phyloP scores from a whole-genome alignment of 495 filamentous ascomycete species.

The Hyaloscypha hepaticicola region DNA sequence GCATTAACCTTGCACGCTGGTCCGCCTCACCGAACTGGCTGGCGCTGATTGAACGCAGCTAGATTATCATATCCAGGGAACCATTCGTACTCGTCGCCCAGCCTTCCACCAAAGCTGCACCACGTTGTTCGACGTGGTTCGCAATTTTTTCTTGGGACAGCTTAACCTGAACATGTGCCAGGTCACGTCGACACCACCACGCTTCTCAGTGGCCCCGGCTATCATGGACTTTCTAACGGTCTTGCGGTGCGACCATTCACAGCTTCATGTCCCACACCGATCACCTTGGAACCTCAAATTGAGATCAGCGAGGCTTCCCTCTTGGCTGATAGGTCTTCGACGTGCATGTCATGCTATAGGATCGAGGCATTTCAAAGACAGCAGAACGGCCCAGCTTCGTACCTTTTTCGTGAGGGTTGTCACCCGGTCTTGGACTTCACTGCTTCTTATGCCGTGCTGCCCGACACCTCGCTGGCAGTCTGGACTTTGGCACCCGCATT shows the following conservation, averaged over 20 bases:
- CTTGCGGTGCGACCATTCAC: constrained; percentile 20
- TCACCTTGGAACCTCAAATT: not conserved
- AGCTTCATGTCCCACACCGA: constrained; percentile 13
- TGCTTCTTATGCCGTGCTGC: constrained; percentile 17
- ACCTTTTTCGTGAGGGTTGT: constrained; percentile 13
- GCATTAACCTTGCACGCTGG: constrained; percentile 10
- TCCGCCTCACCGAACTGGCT: constrained; percentile 21
- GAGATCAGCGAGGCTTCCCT: constrained; percentile 1
- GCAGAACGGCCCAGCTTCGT: constrained; percentile 1
- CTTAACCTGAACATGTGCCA: not conserved
- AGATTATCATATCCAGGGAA: constrained; percentile 9
- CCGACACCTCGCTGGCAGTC: constrained; percentile 25
- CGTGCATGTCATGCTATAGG: constrained; percentile 13
- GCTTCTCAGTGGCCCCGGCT: not conserved
- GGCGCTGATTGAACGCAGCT: constrained; percentile 16
- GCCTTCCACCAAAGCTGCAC: constrained; percentile 14
- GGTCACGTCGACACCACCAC: not conserved
- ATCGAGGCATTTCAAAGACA: constrained; percentile 15
- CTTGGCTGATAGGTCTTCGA: constrained; percentile 5
- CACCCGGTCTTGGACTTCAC: not conserved
- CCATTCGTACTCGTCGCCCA: constrained; percentile 10
- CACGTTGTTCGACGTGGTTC: constrained; percentile 25
- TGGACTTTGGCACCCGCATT: constrained; percentile 18
- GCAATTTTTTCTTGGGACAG: constrained; percentile 14
- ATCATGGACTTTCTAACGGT: constrained; percentile 1